phyloP scores from a whole-genome alignment of 2,329 filamentous ascomycete species.

The Ceratocystiopsis brevicomis region DNA sequence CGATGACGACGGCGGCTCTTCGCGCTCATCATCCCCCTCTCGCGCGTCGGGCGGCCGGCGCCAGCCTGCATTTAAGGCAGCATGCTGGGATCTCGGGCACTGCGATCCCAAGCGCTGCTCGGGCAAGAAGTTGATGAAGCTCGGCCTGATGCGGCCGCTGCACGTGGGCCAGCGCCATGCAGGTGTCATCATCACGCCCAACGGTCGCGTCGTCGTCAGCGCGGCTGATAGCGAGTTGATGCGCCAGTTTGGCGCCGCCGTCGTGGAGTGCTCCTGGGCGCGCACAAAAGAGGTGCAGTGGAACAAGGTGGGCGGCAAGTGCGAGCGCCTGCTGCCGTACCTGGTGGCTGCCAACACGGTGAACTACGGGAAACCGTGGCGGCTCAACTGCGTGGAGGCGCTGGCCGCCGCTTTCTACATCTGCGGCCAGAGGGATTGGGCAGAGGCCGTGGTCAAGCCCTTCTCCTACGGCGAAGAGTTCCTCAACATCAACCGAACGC shows the following conservation, averaged over 20 bases:
- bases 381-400: conserved; percentile 89
- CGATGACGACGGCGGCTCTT: conserved; percentile 15
- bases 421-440: conserved; percentile 83
- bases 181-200: conserved; percentile 86
- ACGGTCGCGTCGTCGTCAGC: conserved; percentile 70
- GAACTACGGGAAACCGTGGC: conserved; percentile 92
- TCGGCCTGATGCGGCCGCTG: conserved; percentile 84
- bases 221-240: conserved; percentile 66
- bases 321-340: conserved; percentile 79
- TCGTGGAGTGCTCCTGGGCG: conserved; percentile 96
- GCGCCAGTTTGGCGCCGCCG: conserved; percentile 78
- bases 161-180: conserved; percentile 80
- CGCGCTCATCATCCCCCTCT: neutral
- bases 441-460: conserved; percentile 58
- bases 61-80: conserved; percentile 56
- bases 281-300: conserved; percentile 82
- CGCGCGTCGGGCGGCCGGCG: conserved; percentile 6
- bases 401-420: conserved; percentile 85
- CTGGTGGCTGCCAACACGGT: conserved; percentile 91
- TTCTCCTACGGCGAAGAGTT: conserved; percentile 85
- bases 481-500: conserved; percentile 68
- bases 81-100: conserved; percentile 94
- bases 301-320: conserved; percentile 78
- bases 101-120: conserved; percentile 95
- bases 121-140: conserved; percentile 80